Base-by-base conservation (phyloP, 1,284 basidiomycete species). In the Cryptococcus amylolentus region DNA sequence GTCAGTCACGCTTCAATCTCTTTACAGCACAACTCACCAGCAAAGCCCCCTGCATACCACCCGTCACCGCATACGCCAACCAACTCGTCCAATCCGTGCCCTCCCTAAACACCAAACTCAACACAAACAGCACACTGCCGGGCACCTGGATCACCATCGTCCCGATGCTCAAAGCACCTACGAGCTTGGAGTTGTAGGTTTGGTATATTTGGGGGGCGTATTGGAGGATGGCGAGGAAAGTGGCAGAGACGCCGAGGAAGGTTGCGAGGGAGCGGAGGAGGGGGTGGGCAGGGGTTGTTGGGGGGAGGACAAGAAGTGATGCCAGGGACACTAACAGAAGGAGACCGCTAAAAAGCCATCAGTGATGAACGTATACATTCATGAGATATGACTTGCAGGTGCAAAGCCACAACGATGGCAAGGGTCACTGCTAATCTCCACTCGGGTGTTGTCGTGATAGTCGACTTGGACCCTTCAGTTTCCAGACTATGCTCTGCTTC, bases 61-160 rank as follows among this genome's bases (percentile, higher is more conserved):
- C 93, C 0, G 93, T 87, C 39, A 93, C 86, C 12, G 88, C 87
- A 69, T 88, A 96, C 37, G 88, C 86, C 50, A 87, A 81, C 91
- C 90, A 93, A 53, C 84, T 87, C 3, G 89, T 91, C 90, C 89
- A 93, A 68, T 92, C 85, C 0, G 89, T 91, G 0, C 88, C 88
- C 12, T 66, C 84, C 81, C 86, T 78, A n/a, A 89, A 74, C 9
- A 86, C 88, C 60, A 96, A 88, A 59, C 88, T 91, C 41, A 88
- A 72, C 13, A 93, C 88, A 84, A 98, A 97, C 40, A 93, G 75
- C 20, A 91, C 81, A 1, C 89, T 88, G 2, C 95, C 95, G 0
- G 95, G 95, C 7, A 87, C 91, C 77, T 98, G 94, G 23, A 98
- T 88, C 46, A 63, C 52, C 95, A 98, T 97, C 84, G 91, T 96